Conservation (phyloP, 1,284 basidiomycete genomes). For the Cutaneotrichosporon spelunceum region DNA sequence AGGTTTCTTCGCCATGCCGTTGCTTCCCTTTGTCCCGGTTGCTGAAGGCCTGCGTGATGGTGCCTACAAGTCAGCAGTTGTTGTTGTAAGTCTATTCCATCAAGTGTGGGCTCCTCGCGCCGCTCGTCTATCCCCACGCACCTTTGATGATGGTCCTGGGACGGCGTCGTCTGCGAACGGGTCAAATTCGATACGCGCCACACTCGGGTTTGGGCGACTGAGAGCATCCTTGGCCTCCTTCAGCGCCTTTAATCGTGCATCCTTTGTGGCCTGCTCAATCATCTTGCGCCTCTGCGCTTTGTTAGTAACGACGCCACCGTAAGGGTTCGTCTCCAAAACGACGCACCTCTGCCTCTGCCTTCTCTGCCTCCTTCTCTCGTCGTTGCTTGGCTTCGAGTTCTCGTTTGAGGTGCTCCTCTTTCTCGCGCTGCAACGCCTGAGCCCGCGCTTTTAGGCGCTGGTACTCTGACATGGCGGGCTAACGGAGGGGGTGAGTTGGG, state of each 20-base stretch:
- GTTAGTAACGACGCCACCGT: background rate
- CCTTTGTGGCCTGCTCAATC: conserved; percentile 36
- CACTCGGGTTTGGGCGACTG: conserved; percentile 8
- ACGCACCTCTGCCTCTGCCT: conserved; percentile 45
- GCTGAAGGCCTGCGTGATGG: conserved; percentile 2
- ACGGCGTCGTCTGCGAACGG: conserved; percentile 44
- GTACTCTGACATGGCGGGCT: conserved; percentile 33
- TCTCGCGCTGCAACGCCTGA: conserved; percentile 38
- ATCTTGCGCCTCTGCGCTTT: conserved; percentile 30
- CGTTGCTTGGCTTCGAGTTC: conserved; percentile 40
- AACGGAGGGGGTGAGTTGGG: background rate
- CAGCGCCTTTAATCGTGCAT: conserved; percentile 40
- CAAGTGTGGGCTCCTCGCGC: background rate
- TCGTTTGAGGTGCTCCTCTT: conserved; percentile 36
- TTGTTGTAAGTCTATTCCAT: background rate
- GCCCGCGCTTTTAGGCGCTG: conserved; percentile 40
- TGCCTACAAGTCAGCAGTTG: conserved; percentile 5
- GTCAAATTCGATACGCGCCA: conserved; percentile 30
- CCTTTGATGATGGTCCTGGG: conserved; percentile 19
- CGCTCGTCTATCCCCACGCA: conserved; percentile 9
- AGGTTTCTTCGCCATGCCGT: conserved; percentile 5
- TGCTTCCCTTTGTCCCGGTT: background rate
- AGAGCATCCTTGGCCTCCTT: conserved; percentile 40
- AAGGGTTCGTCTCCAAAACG: background rate
- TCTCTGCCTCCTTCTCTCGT: conserved; percentile 35